Evolutionary conservation across 2,329 filamentous ascomycete species (phyloP).

Genomic region (Botryosphaeria agaves): DNA sequence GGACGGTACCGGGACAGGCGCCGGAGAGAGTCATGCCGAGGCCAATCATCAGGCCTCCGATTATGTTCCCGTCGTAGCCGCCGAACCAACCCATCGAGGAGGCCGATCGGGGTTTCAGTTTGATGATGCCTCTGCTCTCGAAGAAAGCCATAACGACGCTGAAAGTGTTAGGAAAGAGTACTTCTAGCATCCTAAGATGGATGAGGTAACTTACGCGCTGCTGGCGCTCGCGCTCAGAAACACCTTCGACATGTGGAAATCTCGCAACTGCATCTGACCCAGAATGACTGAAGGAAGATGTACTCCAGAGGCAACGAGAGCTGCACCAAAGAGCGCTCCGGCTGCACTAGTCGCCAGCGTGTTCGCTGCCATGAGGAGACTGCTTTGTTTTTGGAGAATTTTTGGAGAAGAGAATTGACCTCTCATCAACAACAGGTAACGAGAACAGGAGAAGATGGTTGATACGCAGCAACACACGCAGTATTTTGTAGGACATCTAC

Average conservation of each 20-base stretch:
- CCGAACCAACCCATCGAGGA: slow-evolving; percentile 36
- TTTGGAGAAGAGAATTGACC: too few species aligned
- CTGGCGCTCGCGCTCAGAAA: slow-evolving; percentile 45
- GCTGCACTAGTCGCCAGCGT: slow-evolving; percentile 2
- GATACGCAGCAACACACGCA: too few species aligned
- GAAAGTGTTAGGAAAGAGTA: slow-evolving; percentile 1
- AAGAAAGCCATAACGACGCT: slow-evolving; percentile 24
- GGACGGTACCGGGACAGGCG: slow-evolving; percentile 47
- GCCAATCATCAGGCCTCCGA: slow-evolving; percentile 45
- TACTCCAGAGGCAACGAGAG: slow-evolving; percentile 42
- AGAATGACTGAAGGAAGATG: slow-evolving; percentile 42
- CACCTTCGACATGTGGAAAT: slow-evolving; percentile 49
- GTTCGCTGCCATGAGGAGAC: not conserved
- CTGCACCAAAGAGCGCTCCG: slow-evolving; percentile 44
- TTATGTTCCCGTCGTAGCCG: slow-evolving; percentile 44
- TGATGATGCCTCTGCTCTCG: slow-evolving; percentile 1
- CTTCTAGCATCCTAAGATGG: not conserved
- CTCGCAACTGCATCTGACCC: slow-evolving; percentile 39
- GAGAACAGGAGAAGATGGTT: too few species aligned
- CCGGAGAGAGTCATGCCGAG: slow-evolving; percentile 49
- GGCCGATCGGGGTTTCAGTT: slow-evolving; percentile 26
- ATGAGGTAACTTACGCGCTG: slow-evolving; percentile 34
- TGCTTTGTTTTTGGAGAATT: too few species aligned
- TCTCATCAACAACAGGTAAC: too few species aligned
- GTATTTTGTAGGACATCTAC: too few species aligned